These are phyloP conservation scores for Zelonia costaricensis DNA, from an alignment of 208 protist genomes.

Conservation along the genomic window DNA sequence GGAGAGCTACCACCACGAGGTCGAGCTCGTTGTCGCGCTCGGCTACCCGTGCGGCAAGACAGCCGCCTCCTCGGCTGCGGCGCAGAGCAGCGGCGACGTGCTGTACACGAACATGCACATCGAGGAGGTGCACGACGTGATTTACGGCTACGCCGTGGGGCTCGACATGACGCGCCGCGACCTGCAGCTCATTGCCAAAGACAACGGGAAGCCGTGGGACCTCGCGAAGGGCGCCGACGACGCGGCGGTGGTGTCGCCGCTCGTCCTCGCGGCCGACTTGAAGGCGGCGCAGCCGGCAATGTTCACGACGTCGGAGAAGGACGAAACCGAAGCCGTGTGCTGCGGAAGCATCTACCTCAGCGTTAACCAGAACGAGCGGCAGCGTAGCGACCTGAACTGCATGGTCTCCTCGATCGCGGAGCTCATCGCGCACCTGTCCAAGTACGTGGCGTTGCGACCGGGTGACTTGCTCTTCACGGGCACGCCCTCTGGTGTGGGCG, in stretches of 20 bases:
- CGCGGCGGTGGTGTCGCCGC: conserved; percentile 50
- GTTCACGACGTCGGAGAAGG: conserved; percentile 31
- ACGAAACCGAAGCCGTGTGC: conserved; percentile 14
- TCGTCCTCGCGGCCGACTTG: conserved; percentile 44
- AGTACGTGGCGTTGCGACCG: conserved; percentile 72
- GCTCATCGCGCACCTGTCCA: conserved; percentile 60
- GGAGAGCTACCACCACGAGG: conserved; percentile 82
- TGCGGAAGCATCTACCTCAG: conserved; percentile 50
- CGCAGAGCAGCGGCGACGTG: conserved; percentile 6
- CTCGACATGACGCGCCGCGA: conserved; percentile 91
- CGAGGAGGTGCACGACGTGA: conserved; percentile 48
- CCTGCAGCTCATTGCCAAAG: conserved; percentile 74
- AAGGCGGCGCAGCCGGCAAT: conserved; percentile 32
- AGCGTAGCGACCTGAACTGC: conserved; percentile 55
- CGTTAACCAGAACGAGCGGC: conserved; percentile 69
- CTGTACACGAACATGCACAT: conserved; percentile 41
- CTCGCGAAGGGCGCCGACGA: conserved; percentile 87
- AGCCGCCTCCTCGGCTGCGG: not conserved
- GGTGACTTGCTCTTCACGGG: conserved; percentile 89
- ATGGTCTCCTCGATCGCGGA: conserved; percentile 71
- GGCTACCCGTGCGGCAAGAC: conserved; percentile 20
- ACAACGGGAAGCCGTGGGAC: conserved; percentile 78
- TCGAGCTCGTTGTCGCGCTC: conserved; percentile 82
- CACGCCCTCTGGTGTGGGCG: conserved; percentile 82
- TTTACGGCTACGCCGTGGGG: conserved; percentile 81